phyloP scores from a whole-genome alignment of 352 stramenopile genomes.

The Phytophthora fragariae region DNA sequence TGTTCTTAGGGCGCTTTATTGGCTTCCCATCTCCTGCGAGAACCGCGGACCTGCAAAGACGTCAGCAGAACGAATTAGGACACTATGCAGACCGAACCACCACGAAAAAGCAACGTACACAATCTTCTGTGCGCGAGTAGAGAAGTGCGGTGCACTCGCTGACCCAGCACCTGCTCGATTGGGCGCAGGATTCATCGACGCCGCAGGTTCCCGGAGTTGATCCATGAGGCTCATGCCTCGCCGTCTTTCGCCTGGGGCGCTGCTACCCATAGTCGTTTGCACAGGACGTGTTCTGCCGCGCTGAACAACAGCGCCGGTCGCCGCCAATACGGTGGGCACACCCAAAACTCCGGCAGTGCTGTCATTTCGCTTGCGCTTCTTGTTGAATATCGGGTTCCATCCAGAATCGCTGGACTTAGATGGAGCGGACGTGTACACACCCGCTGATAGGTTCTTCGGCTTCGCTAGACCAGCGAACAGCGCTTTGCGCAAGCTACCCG shows the following conservation, averaged over 20 bases:
- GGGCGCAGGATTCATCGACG: conserved; percentile 22
- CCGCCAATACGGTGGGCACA: conserved; percentile 60
- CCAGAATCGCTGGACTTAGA: conserved; percentile 28
- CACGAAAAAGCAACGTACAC: conserved; percentile 44
- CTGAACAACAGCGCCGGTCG: conserved; percentile 57
- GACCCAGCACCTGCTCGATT: conserved; percentile 1
- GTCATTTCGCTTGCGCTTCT: conserved; percentile 69
- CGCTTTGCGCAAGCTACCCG: conserved; percentile 69
- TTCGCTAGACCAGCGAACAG: conserved; percentile 62
- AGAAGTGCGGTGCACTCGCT: conserved; percentile 20
- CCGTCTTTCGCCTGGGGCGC: conserved; percentile 13
- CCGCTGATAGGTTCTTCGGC: conserved; percentile 81
- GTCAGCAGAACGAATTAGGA: conserved; percentile 5
- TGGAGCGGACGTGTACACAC: conserved; percentile 67
- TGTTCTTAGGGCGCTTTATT: conserved; percentile 44
- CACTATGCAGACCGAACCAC: background rate
- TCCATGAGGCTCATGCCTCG: conserved; percentile 43
- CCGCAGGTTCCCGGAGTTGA: conserved; percentile 36
- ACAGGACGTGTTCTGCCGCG: conserved; percentile 11
- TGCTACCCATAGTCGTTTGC: conserved; percentile 2
- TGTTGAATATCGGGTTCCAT: conserved; percentile 47
- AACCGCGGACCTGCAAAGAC: conserved; percentile 44
- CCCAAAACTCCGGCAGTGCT: conserved; percentile 37
- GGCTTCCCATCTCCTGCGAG: conserved; percentile 34
- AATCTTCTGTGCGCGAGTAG: conserved; percentile 61